Conservation (phyloP, 2,329 filamentous ascomycete genomes). For the Xylaria sp. region DNA sequence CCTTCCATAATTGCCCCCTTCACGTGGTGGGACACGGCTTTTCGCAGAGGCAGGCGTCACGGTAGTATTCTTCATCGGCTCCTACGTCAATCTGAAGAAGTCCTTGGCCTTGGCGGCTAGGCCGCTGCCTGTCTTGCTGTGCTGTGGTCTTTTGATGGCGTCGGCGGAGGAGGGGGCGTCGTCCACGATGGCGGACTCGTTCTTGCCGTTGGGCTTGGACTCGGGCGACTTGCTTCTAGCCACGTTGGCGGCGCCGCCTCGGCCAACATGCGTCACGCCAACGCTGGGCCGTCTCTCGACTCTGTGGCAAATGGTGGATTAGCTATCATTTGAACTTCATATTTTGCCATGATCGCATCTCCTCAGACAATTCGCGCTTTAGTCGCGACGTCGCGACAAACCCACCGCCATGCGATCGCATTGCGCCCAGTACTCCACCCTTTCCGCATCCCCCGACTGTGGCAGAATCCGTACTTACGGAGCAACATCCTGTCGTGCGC, state of each 20-base stretch:
- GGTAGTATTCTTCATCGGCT: slow-evolving; percentile 31
- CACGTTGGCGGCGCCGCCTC: slow-evolving; percentile 80
- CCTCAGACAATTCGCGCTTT: background rate
- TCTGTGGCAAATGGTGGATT: slow-evolving; percentile 48
- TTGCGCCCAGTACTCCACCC: background rate
- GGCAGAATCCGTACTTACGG: slow-evolving; percentile 60
- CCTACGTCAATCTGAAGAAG: slow-evolving; percentile 61
- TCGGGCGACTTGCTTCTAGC: slow-evolving; percentile 54
- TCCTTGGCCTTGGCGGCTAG: slow-evolving; percentile 60
- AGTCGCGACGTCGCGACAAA: background rate
- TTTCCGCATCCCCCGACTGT: background rate
- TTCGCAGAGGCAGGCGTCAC: background rate
- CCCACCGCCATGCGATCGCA: slow-evolving; percentile 1
- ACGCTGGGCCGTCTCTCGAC: slow-evolving; percentile 66
- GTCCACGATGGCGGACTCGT: slow-evolving; percentile 13
- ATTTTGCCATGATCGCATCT: background rate
- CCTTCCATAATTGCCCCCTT: background rate
- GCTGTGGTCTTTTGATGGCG: slow-evolving; percentile 36
- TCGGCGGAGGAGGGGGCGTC: slow-evolving; percentile 49
- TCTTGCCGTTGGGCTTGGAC: slow-evolving; percentile 5
- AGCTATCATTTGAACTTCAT: background rate
- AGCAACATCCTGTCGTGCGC: slow-evolving; percentile 84
- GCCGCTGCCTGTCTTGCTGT: slow-evolving; percentile 27
- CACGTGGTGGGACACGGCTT: background rate
- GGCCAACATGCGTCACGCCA: slow-evolving; percentile 74